phyloP scores from a whole-genome alignment of 805 yeast species.

The Candida pseudofarinosa region DNA sequence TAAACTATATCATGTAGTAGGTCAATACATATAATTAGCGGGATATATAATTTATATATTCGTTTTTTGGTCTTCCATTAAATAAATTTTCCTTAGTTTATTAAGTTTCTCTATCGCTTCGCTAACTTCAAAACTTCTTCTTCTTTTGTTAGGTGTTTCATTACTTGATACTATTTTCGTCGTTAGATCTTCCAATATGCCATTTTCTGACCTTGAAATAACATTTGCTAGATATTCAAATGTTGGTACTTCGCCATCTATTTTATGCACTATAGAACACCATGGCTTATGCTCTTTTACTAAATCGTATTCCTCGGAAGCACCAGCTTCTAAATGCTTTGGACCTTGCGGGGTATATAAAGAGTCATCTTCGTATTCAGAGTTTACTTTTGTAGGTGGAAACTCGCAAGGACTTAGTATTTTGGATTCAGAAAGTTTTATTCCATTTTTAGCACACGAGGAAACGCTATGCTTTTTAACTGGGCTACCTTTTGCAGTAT shows the following conservation, averaged over 20 bases:
- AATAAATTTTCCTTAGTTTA: conserved; percentile 33
- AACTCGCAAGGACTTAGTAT: conserved; percentile 28
- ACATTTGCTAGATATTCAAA: conserved; percentile 21
- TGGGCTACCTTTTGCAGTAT: conserved; percentile 9
- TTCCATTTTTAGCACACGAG: conserved; percentile 5
- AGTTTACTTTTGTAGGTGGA: conserved; percentile 12
- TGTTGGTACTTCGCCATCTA: conserved; percentile 9
- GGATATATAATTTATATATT: background rate
- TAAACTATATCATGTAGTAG: background rate
- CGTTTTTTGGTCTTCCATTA: conserved; percentile 11
- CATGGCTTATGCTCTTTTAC: conserved; percentile 31
- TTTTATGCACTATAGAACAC: conserved; percentile 24
- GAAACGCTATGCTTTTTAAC: conserved; percentile 2
- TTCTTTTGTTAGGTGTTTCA: conserved; percentile 12
- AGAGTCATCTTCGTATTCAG: conserved; percentile 1
- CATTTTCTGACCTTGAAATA: conserved; percentile 16
- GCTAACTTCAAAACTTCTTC: conserved; percentile 22
- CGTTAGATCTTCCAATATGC: conserved; percentile 17
- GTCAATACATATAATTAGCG: background rate
- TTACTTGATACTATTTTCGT: conserved; percentile 19
- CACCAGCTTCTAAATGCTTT: conserved; percentile 8
- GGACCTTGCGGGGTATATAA: background rate
- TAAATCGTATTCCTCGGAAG: conserved; percentile 17
- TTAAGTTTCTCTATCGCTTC: conserved; percentile 30
- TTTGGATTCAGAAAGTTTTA: conserved; percentile 19